Percentiles rank a stretch among this genome's conserved stretches.
Conservation (phyloP, 169 alveolate species). For the Miamiensis avidus region DNA sequence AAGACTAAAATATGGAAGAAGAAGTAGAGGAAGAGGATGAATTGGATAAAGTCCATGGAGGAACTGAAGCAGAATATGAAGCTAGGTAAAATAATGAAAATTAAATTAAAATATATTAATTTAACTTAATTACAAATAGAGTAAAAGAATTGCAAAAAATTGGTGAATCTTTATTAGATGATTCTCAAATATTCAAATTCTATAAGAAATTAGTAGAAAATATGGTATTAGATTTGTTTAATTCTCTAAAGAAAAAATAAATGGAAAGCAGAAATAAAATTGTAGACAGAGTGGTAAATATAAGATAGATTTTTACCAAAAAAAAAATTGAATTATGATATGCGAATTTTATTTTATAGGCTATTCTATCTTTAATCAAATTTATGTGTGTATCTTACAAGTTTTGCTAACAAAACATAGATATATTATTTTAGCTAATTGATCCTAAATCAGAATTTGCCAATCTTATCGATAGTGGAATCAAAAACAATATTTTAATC, state of each 20-base stretch:
- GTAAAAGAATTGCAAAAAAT: not conserved
- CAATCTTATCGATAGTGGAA: constrained; percentile 36
- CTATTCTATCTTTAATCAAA: constrained; percentile 62
- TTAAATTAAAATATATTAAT: too few relatives aligned
- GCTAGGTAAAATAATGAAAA: constrained; percentile 38
- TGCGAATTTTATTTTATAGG: too few relatives aligned
- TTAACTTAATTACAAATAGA: not conserved
- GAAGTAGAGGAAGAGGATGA: constrained; percentile 41
- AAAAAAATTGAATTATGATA: too few relatives aligned
- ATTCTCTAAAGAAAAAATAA: constrained; percentile 10
- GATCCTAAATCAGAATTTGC: constrained; percentile 28
- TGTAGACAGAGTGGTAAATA: constrained; percentile 65
- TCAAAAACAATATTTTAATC: constrained; percentile 68
- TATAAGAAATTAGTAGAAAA: not conserved
- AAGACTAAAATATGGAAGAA: not conserved
- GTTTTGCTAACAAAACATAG: constrained; percentile 57
- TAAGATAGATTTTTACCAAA: too few relatives aligned
- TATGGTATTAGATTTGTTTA: constrained; percentile 6
- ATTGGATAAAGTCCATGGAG: constrained; percentile 74
- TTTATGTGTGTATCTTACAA: constrained; percentile 68
- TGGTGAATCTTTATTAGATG: not conserved
- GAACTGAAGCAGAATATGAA: constrained; percentile 76
- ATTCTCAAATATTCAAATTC: constrained; percentile 8
- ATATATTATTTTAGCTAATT: constrained; percentile 49
- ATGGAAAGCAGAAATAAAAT: constrained; percentile 26